Evolutionary conservation across 169 alveolate genomes (phyloP).

Genomic region (Theileria annulata): DNA sequence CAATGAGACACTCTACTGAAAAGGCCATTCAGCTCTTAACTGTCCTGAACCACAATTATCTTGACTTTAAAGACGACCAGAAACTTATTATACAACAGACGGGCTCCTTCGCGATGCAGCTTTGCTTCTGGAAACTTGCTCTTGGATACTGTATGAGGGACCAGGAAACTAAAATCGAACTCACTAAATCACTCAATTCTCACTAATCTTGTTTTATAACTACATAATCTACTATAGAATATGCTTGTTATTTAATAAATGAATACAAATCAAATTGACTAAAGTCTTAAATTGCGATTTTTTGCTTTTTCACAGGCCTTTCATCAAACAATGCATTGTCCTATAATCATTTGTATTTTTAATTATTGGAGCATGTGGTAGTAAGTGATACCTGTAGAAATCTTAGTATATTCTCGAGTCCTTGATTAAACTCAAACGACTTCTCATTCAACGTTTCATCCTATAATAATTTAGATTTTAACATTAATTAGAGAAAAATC

Average conservation of each 20-base stretch:
- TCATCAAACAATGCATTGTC: not conserved
- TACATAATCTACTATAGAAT: too few species aligned
- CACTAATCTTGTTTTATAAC: not conserved
- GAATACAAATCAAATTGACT: too few species aligned
- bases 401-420: conserved; percentile 31
- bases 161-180: conserved; percentile 71
- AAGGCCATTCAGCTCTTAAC: conserved; percentile 72
- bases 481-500: too few species aligned
- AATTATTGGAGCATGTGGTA: not conserved
- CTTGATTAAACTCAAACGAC: conserved; percentile 39
- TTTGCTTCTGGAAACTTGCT: conserved; percentile 84
- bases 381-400: conserved; percentile 40
- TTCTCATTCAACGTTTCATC: conserved; percentile 16
- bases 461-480: not conserved
- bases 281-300: conserved; percentile 45
- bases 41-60: conserved; percentile 12
- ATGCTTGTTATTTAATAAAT: too few species aligned
- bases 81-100: conserved; percentile 71
- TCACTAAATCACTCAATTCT: conserved; percentile 42
- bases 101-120: conserved; percentile 70
- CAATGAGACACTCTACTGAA: conserved; percentile 74
- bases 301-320: conserved; percentile 25
- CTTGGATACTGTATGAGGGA: conserved; percentile 79
- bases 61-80: conserved; percentile 21
- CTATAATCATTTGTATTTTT: not conserved